Evolutionary conservation across 1,284 basidiomycete species (phyloP).

Genomic region (Ustilago crameri): DNA sequence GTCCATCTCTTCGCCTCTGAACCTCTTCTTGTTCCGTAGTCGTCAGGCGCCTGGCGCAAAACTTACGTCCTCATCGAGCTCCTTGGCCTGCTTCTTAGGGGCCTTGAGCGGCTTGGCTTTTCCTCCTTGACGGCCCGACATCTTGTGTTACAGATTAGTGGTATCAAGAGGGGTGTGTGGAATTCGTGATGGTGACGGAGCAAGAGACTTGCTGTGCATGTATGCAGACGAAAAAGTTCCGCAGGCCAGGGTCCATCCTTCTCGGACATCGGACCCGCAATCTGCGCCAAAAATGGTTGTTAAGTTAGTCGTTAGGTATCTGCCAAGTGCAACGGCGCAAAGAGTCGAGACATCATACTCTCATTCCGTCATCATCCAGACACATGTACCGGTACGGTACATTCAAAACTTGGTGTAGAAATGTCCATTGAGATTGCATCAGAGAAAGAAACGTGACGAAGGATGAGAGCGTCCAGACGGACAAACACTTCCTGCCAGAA

Average conservation of each 20-base stretch:
- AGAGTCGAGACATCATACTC: too few species aligned
- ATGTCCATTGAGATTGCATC: slow-evolving; percentile 20
- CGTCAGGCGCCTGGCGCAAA: too few species aligned
- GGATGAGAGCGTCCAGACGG: not conserved
- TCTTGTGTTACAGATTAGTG: slow-evolving; percentile 7
- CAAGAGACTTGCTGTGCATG: too few species aligned
- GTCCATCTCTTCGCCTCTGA: not conserved
- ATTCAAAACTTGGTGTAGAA: not conserved
- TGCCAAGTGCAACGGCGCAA: too few species aligned
- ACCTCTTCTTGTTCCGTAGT: not conserved
- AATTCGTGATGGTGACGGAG: too few species aligned
- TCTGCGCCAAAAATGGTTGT: too few species aligned
- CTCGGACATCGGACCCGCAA: too few species aligned
- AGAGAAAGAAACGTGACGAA: not conserved
- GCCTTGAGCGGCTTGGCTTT: slow-evolving; percentile 65
- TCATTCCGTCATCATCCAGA: too few species aligned
- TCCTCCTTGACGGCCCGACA: slow-evolving; percentile 64
- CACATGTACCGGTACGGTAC: too few species aligned
- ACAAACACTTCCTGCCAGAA: not conserved
- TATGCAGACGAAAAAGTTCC: not conserved
- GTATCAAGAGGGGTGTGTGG: not conserved
- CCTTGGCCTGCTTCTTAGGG: slow-evolving; percentile 60
- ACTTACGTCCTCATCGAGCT: slow-evolving; percentile 63
- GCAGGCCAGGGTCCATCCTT: slow-evolving; percentile 24
- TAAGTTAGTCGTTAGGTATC: too few species aligned